Conservation (phyloP, 208 protist species). For the Balamuthia mandrillaris region DNA sequence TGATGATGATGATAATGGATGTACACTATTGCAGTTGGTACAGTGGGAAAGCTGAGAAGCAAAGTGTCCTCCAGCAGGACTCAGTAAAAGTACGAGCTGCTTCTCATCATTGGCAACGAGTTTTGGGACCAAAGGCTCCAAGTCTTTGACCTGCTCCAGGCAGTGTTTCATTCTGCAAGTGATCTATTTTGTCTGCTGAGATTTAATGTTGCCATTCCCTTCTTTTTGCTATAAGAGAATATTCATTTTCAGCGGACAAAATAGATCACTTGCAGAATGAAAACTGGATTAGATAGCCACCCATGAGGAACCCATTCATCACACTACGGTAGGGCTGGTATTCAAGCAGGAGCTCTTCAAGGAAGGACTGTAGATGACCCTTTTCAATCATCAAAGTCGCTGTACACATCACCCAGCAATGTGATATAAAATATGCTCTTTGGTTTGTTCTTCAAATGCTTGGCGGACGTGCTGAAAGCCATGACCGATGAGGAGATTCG, state of each 20-base stretch:
- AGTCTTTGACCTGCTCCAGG: neutral
- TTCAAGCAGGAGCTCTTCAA: neutral
- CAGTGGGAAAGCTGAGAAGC: neutral
- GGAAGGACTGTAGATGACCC: neutral
- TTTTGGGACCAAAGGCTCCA: neutral
- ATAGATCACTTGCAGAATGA: neutral
- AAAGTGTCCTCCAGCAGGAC: neutral
- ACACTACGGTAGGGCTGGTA: neutral
- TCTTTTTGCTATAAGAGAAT: no score
- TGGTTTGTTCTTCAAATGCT: neutral
- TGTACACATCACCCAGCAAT: neutral
- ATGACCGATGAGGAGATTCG: no score
- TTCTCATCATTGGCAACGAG: neutral
- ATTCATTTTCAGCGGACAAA: neutral
- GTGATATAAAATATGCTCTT: neutral
- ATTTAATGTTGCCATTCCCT: neutral
- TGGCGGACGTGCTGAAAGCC: no score
- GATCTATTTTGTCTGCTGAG: neutral
- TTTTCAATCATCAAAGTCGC: neutral
- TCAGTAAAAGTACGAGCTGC: neutral
- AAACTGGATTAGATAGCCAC: slow-evolving; percentile 7
- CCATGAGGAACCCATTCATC: slow-evolving; percentile 2
- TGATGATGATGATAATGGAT: no score
- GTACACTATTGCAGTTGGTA: neutral
- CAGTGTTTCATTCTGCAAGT: neutral